Conservation (phyloP, 306 rosid species). For the Lupinus albus region DNA sequence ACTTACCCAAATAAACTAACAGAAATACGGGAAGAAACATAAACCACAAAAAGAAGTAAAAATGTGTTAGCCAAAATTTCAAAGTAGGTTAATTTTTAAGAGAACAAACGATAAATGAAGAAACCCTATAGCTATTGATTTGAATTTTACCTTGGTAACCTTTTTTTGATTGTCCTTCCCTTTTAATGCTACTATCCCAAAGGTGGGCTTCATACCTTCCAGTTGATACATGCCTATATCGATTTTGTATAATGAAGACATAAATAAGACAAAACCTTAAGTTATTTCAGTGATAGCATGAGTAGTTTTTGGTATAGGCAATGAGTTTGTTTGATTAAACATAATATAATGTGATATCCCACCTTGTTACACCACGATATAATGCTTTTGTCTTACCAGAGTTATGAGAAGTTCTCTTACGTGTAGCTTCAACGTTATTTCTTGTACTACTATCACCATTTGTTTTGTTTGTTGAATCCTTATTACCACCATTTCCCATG, state of each 20-base stretch:
- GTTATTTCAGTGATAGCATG: background rate
- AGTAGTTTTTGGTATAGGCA: no score
- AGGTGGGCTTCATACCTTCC: constrained; percentile 92
- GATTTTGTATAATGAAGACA: background rate
- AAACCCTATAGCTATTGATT: background rate
- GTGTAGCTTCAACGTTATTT: constrained; percentile 50
- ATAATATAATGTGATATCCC: background rate
- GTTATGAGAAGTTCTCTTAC: constrained; percentile 61
- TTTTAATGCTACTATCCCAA: constrained; percentile 88
- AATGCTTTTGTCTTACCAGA: constrained; percentile 75
- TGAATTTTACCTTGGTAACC: constrained; percentile 69
- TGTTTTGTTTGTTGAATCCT: no score
- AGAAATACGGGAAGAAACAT: constrained; percentile 34
- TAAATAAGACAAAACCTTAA: background rate
- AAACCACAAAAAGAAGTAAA: constrained; percentile 20
- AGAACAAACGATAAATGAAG: background rate
- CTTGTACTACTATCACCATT: constrained; percentile 39
- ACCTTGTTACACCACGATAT: constrained; percentile 83
- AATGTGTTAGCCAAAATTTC: constrained; percentile 31
- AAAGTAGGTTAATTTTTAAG: background rate
- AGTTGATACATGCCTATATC: constrained; percentile 79
- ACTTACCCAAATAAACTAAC: constrained; percentile 58
- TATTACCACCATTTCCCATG: constrained; percentile 49
- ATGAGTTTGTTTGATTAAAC: background rate
- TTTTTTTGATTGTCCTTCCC: constrained; percentile 88